Evolutionary conservation across 2,329 filamentous ascomycete genomes (phyloP).

Genomic region (Periconia macrospinosa): DNA sequence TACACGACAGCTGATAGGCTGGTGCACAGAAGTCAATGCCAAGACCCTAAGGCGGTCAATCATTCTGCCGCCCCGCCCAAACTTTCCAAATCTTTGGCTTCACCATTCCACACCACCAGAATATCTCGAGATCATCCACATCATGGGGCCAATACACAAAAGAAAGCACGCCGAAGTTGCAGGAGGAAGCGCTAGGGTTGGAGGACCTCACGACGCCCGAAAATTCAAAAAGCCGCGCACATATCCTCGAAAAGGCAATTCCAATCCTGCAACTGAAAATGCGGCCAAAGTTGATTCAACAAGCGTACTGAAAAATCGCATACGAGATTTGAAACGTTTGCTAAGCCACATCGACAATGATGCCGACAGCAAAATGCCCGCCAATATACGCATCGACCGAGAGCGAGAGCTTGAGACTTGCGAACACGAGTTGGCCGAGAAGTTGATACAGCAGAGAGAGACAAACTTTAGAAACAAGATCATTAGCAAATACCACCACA

Average conservation of each 20-base stretch:
- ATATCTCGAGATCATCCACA: background rate
- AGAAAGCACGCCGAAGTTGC: conserved; percentile 32
- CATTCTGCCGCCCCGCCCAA: conserved; percentile 36
- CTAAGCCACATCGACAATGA: conserved; percentile 61
- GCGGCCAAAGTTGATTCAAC: conserved; percentile 40
- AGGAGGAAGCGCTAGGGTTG: conserved; percentile 12
- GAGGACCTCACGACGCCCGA: conserved; percentile 7
- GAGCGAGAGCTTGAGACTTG: conserved; percentile 72
- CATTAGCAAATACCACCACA: conserved; percentile 80
- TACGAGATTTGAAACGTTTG: conserved; percentile 68
- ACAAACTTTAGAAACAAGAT: conserved; percentile 68
- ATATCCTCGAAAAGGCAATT: background rate
- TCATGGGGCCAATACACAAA: conserved; percentile 16
- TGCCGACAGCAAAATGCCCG: conserved; percentile 56
- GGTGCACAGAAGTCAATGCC: conserved; percentile 13
- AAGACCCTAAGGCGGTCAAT: conserved; percentile 18
- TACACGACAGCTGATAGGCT: background rate
- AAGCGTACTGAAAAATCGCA: conserved; percentile 70
- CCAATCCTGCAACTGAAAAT: conserved; percentile 10
- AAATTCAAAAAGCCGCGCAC: conserved; percentile 28
- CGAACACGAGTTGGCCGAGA: conserved; percentile 61
- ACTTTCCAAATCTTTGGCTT: conserved; percentile 19
- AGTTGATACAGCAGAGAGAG: conserved; percentile 50
- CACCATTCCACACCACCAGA: background rate
- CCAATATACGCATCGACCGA: conserved; percentile 67